A percentile compares a stretch with the other conserved stretches of the same genome.
These are phyloP conservation scores for Eimeria falciformis DNA, from an alignment of 169 alveolate species.

Conservation along the genomic window DNA sequence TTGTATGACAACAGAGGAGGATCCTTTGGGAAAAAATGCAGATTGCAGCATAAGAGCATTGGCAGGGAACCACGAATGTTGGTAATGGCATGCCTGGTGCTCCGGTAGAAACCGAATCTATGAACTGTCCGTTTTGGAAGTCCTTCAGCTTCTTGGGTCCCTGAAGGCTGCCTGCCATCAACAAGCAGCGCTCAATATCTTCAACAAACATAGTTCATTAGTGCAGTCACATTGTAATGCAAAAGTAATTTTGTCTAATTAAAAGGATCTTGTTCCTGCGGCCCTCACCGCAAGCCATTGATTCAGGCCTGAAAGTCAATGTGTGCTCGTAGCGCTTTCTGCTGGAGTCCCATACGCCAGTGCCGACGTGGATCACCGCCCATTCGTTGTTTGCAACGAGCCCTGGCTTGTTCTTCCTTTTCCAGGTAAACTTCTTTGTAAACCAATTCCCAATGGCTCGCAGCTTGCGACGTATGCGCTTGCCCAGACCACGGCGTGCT, in stretches of 20 bases:
- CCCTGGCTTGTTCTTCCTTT: neutral
- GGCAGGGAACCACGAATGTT: neutral
- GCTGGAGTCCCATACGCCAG: neutral
- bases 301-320: neutral
- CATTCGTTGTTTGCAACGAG: constrained; percentile 4
- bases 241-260: too few species aligned
- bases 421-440: constrained; percentile 27
- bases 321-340: constrained; percentile 11
- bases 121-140: neutral
- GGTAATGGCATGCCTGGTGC: neutral
- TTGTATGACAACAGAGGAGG: too few species aligned
- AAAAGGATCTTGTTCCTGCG: too few species aligned
- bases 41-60: neutral
- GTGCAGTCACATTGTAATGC: too few species aligned
- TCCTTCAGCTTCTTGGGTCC: neutral
- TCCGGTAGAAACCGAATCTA: neutral
- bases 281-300: neutral
- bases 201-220: neutral
- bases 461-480: constrained; percentile 15
- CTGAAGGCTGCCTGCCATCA: neutral
- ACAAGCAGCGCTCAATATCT: neutral
- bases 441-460: neutral
- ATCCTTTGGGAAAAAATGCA: neutral
- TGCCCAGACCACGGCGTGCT: neutral
- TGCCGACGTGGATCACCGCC: constrained; percentile 1